These are phyloP conservation scores for Heliosperma pusillum DNA, from an alignment of 148 eudicot species.

Conservation along the genomic window DNA sequence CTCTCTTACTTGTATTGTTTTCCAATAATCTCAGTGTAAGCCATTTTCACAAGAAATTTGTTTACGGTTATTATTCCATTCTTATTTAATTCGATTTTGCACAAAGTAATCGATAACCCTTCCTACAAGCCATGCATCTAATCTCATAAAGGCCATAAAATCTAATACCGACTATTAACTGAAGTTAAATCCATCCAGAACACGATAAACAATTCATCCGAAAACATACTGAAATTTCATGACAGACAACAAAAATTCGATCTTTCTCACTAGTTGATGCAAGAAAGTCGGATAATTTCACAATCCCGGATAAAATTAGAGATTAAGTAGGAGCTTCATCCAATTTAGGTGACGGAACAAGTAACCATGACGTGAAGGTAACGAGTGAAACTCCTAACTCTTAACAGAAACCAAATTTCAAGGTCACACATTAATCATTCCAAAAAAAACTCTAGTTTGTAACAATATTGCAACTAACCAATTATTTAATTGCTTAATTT, in stretches of 20 bases:
- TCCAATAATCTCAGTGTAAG: neutral
- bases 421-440: constrained; percentile 17
- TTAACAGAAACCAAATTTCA: constrained; percentile 9
- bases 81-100: too few relatives aligned
- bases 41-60: neutral
- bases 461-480: neutral
- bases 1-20: too few relatives aligned
- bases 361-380: neutral
- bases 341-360: constrained; percentile 5
- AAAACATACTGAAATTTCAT: neutral
- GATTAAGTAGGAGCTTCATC: neutral
- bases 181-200: neutral
- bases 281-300: neutral
- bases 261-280: neutral
- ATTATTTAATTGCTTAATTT: neutral
- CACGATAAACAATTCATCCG: neutral
- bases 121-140: too few relatives aligned
- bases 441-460: neutral
- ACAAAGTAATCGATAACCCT: too few relatives aligned
- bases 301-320: neutral
- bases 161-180: too few relatives aligned
- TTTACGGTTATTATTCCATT: too few relatives aligned
- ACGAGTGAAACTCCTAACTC: constrained; percentile 8
- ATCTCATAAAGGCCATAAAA: too few relatives aligned
- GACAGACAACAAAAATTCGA: neutral